A percentile compares a stretch with the other conserved stretches of the same genome.
phyloP scores from a whole-genome alignment of 331 rosid species.

The Phaseolus coccineus region DNA sequence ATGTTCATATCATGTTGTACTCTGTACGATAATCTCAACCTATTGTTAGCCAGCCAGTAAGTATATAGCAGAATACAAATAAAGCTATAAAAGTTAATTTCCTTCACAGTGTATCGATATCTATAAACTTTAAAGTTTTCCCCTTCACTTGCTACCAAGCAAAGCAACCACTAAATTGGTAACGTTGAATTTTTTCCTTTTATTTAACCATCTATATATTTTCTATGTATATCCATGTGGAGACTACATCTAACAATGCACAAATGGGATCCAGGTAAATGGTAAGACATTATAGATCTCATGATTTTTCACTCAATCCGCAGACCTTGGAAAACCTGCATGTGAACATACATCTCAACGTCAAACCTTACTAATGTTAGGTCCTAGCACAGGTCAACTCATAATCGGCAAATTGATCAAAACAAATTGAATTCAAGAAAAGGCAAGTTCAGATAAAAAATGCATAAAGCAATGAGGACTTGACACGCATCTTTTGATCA shows the following conservation, averaged over 20 bases:
- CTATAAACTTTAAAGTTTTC: neutral
- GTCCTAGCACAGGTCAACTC: neutral
- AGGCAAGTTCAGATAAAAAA: conserved; percentile 15
- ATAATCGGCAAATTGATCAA: neutral
- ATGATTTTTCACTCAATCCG: neutral
- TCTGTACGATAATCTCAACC: neutral
- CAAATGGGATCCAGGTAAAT: neutral
- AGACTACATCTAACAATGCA: neutral
- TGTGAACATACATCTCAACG: neutral
- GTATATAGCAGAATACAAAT: neutral
- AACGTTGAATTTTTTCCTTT: neutral
- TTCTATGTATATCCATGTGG: neutral
- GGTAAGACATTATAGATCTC: neutral
- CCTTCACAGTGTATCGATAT: neutral
- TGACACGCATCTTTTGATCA: neutral
- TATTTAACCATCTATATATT: neutral
- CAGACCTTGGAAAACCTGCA: conserved; percentile 10
- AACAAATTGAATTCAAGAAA: neutral
- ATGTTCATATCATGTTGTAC: neutral
- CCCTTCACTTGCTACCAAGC: neutral
- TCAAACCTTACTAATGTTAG: neutral
- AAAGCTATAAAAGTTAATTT: neutral
- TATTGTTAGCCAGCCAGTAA: neutral
- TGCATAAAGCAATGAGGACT: neutral
- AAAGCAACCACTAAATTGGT: conserved; percentile 4